A percentile compares a stretch with the other conserved stretches of the same genome.
phyloP scores from a whole-genome alignment of 768 basidiomycete species.

The Russula earlei region DNA sequence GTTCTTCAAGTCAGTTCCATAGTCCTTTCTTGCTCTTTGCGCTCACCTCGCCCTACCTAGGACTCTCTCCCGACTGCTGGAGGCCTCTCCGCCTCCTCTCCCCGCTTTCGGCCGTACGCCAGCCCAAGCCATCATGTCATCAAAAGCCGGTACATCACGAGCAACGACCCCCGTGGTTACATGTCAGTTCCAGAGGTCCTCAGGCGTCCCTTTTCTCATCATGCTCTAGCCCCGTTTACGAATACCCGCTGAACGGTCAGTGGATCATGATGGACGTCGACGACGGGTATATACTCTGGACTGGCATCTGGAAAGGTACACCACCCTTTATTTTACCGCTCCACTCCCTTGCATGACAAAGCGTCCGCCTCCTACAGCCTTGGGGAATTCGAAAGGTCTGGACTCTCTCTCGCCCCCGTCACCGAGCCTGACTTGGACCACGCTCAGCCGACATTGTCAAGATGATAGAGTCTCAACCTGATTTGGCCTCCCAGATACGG shows the following conservation, averaged over 20 bases:
- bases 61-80: slow-evolving; percentile 28
- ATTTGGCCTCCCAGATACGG: slow-evolving; percentile 71
- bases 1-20: too few species aligned
- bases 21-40: background rate
- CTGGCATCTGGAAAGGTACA: slow-evolving; percentile 88
- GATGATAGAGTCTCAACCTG: slow-evolving; percentile 87
- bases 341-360: background rate
- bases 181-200: slow-evolving; percentile 43
- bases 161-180: slow-evolving; percentile 82
- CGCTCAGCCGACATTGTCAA: slow-evolving; percentile 78
- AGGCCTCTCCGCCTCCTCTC: slow-evolving; percentile 18
- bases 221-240: slow-evolving; percentile 61
- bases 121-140: slow-evolving; percentile 73
- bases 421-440: slow-evolving; percentile 1
- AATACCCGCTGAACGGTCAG: slow-evolving; percentile 81
- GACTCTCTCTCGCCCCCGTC: background rate
- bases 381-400: slow-evolving; percentile 81
- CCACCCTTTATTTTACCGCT: background rate
- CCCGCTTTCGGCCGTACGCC: slow-evolving; percentile 57
- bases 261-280: slow-evolving; percentile 97
- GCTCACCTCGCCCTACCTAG: slow-evolving; percentile 16
- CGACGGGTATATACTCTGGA: slow-evolving; percentile 88
- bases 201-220: slow-evolving; percentile 3
- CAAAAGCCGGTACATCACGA: slow-evolving; percentile 82
- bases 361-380: slow-evolving; percentile 36